These are phyloP conservation scores for Scheffersomyces illinoinensis DNA, from an alignment of 1,139 yeast species.

Conservation along the genomic window DNA sequence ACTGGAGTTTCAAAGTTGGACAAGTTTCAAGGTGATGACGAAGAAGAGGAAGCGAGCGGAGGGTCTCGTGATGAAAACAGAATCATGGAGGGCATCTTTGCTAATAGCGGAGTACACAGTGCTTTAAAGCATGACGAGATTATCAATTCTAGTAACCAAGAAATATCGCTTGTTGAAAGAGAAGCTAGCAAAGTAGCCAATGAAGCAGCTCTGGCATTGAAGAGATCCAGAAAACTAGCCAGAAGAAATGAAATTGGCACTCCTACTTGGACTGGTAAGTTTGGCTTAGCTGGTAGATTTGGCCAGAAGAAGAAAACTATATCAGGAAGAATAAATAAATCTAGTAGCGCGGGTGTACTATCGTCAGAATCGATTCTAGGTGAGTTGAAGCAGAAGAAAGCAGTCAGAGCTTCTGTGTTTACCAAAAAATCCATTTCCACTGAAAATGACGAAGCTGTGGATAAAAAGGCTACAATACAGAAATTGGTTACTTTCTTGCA, in stretches of 20 bases:
- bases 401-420: slow-evolving; percentile 7
- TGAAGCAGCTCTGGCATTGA: slow-evolving; percentile 73
- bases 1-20: slow-evolving; percentile 58
- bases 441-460: slow-evolving; percentile 8
- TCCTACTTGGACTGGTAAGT: slow-evolving; percentile 96
- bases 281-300: slow-evolving; percentile 76
- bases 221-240: slow-evolving; percentile 65
- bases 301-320: slow-evolving; percentile 20
- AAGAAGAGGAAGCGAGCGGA: slow-evolving; percentile 18
- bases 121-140: slow-evolving; percentile 79
- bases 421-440: slow-evolving; percentile 13
- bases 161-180: slow-evolving; percentile 58
- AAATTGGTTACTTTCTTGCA: slow-evolving; percentile 37
- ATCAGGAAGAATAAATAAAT: not conserved
- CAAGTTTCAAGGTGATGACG: slow-evolving; percentile 47
- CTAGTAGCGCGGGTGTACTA: slow-evolving; percentile 7
- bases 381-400: slow-evolving; percentile 25
- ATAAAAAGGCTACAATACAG: slow-evolving; percentile 33
- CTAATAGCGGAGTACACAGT: slow-evolving; percentile 72
- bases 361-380: slow-evolving; percentile 34
- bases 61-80: slow-evolving; percentile 54
- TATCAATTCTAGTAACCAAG: slow-evolving; percentile 53
- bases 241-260: slow-evolving; percentile 70
- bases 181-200: slow-evolving; percentile 81
- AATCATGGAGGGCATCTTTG: slow-evolving; percentile 73